Evolutionary conservation across 345 rosid genomes (phyloP).

Genomic region (Eucalyptus sp.): DNA sequence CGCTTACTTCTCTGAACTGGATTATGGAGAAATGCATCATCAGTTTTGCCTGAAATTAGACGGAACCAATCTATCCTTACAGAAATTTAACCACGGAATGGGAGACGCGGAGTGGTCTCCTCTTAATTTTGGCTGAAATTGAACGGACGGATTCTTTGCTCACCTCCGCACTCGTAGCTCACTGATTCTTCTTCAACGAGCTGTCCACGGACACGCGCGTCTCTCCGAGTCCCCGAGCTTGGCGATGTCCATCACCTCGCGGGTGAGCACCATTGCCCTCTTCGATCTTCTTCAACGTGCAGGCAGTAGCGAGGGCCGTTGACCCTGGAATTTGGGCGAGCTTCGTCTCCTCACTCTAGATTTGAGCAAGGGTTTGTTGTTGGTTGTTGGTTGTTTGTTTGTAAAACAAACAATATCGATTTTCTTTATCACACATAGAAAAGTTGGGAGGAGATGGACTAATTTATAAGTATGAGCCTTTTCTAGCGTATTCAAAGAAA

Average conservation of each 20-base stretch:
- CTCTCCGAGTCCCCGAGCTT: neutral
- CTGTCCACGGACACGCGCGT: neutral
- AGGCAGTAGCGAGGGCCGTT: neutral
- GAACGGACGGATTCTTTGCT: neutral
- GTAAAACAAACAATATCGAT: too few species aligned
- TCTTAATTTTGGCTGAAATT: neutral
- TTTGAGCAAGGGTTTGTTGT: neutral
- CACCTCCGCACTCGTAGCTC: too few species aligned
- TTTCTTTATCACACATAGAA: fast-evolving
- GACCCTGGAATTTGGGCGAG: neutral
- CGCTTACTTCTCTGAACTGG: neutral
- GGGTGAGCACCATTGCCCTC: neutral
- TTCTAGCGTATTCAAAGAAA: too few species aligned
- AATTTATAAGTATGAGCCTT: too few species aligned
- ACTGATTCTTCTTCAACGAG: neutral
- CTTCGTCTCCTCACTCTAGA: neutral
- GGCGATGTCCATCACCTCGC: neutral
- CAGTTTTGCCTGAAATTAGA: neutral
- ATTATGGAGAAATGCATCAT: neutral
- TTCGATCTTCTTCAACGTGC: neutral
- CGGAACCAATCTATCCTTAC: neutral
- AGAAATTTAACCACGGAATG: neutral
- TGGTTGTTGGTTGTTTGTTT: too few species aligned
- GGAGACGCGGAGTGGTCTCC: neutral
- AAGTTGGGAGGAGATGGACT: too few species aligned